A percentile compares a stretch with the other conserved stretches of the same genome.
Conservation (phyloP, 1,284 basidiomycete genomes). For the Stygiomarasmius scandens region DNA sequence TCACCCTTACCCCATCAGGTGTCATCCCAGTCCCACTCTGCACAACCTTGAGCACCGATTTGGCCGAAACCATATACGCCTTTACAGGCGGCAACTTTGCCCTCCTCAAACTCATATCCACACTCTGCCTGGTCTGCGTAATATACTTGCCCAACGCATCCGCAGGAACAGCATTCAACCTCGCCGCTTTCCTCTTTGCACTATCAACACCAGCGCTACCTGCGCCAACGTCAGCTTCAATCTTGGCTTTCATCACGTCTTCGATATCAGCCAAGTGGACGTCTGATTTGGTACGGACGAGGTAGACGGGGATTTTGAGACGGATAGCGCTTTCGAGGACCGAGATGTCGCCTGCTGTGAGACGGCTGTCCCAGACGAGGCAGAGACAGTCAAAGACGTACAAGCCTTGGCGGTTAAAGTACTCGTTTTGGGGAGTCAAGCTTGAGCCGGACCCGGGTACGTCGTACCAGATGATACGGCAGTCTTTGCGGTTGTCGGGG, state of each 20-base stretch:
- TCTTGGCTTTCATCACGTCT: constrained; percentile 7
- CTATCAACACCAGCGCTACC: background rate
- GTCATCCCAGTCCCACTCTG: background rate
- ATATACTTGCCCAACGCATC: constrained; percentile 10
- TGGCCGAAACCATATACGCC: constrained; percentile 10
- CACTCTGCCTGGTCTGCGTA: constrained; percentile 9
- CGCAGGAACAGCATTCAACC: background rate
- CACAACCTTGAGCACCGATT: constrained; percentile 7
- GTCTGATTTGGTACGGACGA: constrained; percentile 11
- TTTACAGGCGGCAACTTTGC: constrained; percentile 8
- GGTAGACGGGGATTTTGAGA: constrained; percentile 4
- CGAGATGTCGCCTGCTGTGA: constrained; percentile 5
- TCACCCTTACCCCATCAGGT: constrained; percentile 4
- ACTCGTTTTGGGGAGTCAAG: background rate
- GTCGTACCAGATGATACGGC: constrained; percentile 11
- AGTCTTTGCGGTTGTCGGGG: constrained; percentile 3
- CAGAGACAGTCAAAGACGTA: constrained; percentile 7
- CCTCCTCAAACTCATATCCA: constrained; percentile 2
- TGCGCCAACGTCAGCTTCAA: constrained; percentile 5
- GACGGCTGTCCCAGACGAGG: constrained; percentile 9
- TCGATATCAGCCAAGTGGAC: constrained; percentile 5
- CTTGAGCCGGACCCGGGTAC: constrained; percentile 10
- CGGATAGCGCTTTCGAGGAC: constrained; percentile 3
- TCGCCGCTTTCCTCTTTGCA: background rate
- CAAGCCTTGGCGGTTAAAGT: constrained; percentile 5